These are phyloP conservation scores for Cordia subcordata DNA, from an alignment of 257 asterid genomes.

Conservation along the genomic window DNA sequence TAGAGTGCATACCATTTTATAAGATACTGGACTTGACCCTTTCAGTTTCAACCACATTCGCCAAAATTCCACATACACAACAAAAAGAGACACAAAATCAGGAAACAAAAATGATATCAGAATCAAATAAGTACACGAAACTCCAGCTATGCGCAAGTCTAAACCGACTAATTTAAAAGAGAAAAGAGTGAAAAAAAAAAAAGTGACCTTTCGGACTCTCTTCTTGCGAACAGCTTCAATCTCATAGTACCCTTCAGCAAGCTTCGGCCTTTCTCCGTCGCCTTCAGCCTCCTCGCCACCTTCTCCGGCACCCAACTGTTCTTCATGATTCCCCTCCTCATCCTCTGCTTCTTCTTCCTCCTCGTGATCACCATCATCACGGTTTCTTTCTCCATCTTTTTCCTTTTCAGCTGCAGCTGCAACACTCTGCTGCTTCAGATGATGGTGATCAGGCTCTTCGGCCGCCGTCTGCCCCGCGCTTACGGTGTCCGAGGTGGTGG, in stretches of 20 bases:
- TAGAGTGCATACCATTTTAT: conserved; percentile 27
- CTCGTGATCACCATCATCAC: conserved; percentile 9
- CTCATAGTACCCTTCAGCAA: conserved; percentile 35
- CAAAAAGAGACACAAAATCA: conserved; percentile 21
- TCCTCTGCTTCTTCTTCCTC: conserved; percentile 15
- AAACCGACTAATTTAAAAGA: background rate
- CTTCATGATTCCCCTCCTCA: conserved; percentile 10
- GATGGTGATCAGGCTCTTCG: background rate
- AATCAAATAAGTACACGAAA: background rate
- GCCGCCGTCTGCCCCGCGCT: background rate
- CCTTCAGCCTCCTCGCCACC: conserved; percentile 10
- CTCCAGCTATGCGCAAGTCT: too few relatives aligned
- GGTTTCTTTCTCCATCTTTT: background rate
- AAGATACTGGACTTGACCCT: conserved; percentile 73
- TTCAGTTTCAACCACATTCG: conserved; percentile 35
- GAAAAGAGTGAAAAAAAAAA: conserved; percentile 1
- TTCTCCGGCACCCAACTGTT: conserved; percentile 2
- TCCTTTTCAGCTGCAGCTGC: conserved; percentile 5
- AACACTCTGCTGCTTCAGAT: background rate
- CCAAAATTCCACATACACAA: conserved; percentile 21
- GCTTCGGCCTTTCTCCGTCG: conserved; percentile 21
- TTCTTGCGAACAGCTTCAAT: conserved; percentile 33
- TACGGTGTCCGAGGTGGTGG: background rate
- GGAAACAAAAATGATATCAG: conserved; percentile 7
- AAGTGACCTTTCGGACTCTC: conserved; percentile 27